These are phyloP conservation scores for Miscanthus lutarioriparius DNA, from an alignment of 176 grass and related monocot species.

Conservation along the genomic window DNA sequence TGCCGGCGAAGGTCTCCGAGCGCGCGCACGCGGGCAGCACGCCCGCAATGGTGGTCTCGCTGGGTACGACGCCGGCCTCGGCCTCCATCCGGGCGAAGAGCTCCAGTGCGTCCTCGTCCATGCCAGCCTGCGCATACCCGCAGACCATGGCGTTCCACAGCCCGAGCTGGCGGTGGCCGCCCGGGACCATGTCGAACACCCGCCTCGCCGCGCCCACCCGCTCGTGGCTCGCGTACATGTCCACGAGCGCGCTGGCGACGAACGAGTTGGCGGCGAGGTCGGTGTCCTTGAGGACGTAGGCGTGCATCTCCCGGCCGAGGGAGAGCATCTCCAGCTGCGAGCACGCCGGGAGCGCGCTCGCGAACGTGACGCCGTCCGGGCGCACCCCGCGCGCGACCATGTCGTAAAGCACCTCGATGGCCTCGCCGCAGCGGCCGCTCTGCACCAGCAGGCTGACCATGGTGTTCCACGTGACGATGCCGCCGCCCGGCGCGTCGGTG, in stretches of 20 bases:
- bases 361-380: slow-evolving; percentile 71
- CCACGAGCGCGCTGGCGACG: slow-evolving; percentile 81
- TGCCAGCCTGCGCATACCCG: slow-evolving; percentile 73
- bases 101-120: slow-evolving; percentile 66
- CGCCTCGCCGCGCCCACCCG: slow-evolving; percentile 39
- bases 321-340: slow-evolving; percentile 56
- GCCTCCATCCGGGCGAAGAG: slow-evolving; percentile 75
- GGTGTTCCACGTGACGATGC: slow-evolving; percentile 80
- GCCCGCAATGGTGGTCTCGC: slow-evolving; percentile 84
- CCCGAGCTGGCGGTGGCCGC: slow-evolving; percentile 44
- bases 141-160: slow-evolving; percentile 97
- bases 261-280: slow-evolving; percentile 70
- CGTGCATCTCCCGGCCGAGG: slow-evolving; percentile 66
- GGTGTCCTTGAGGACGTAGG: slow-evolving; percentile 54
- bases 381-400: slow-evolving; percentile 62
- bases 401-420: slow-evolving; percentile 52
- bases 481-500: slow-evolving; percentile 12
- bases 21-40: slow-evolving; percentile 72
- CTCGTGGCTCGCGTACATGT: slow-evolving; percentile 85
- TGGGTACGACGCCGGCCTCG: slow-evolving; percentile 53
- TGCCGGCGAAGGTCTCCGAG: slow-evolving; percentile 58
- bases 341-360: slow-evolving; percentile 78
- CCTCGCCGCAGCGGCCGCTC: slow-evolving; percentile 41
- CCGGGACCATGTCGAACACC: slow-evolving; percentile 59
- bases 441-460: slow-evolving; percentile 84